A percentile compares a stretch with the other conserved stretches of the same genome.
These are phyloP conservation scores for Scheffersomyces coipomensis DNA, from an alignment of 805 yeast genomes.

Conservation along the genomic window DNA sequence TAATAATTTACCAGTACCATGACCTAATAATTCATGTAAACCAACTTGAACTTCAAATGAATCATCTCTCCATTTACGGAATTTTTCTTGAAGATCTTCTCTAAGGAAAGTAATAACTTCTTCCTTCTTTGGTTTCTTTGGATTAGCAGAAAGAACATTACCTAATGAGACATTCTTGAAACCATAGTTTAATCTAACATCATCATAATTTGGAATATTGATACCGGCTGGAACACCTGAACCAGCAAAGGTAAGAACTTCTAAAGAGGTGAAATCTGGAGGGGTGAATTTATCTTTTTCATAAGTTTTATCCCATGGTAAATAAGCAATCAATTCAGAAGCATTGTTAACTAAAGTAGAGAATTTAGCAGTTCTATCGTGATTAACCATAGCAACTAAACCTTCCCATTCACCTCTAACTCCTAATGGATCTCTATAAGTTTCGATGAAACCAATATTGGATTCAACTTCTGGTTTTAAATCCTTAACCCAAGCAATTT, in stretches of 20 bases:
- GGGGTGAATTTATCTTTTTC: constrained; percentile 88
- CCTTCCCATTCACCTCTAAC: constrained; percentile 95
- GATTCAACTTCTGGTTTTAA: constrained; percentile 69
- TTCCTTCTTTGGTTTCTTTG: constrained; percentile 62
- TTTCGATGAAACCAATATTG: constrained; percentile 88
- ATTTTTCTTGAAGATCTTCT: constrained; percentile 52
- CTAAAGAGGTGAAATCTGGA: constrained; percentile 89
- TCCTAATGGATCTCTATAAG: constrained; percentile 90
- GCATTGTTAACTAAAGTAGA: constrained; percentile 68
- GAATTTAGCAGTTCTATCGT: constrained; percentile 81
- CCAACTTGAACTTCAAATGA: constrained; percentile 94
- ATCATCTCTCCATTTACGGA: constrained; percentile 70
- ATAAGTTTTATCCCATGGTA: constrained; percentile 76
- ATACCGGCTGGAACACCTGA: constrained; percentile 93
- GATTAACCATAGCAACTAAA: constrained; percentile 84
- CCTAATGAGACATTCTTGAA: constrained; percentile 90
- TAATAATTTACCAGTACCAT: constrained; percentile 84
- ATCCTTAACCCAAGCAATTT: constrained; percentile 85
- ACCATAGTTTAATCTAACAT: constrained; percentile 78
- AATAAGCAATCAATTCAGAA: constrained; percentile 54
- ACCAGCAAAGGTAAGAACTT: constrained; percentile 85
- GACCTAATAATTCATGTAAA: constrained; percentile 87
- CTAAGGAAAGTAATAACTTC: constrained; percentile 67
- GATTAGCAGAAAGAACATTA: constrained; percentile 70
- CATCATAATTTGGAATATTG: constrained; percentile 90